Evolutionary conservation across 2,329 filamentous ascomycete genomes (phyloP), one percentile per base, ranked within the genome.

Genomic region (Diaporthe velutina): DNA sequence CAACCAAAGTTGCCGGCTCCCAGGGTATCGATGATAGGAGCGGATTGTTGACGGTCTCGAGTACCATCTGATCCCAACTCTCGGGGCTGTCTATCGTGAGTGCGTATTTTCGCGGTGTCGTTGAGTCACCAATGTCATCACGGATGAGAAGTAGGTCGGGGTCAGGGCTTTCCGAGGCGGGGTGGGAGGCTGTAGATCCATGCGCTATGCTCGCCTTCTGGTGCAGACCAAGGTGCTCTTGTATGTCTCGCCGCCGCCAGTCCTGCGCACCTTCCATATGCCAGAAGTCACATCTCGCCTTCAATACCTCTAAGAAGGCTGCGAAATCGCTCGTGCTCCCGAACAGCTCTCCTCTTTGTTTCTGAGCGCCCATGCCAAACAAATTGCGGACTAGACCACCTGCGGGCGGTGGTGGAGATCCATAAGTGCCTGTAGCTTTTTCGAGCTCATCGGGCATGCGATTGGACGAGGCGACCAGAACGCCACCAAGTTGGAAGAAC

Each of bases 401-500:
- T 45, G 86, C 84, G 5, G 91, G 86, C 0, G 90, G 88, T 8
- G 89, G 86, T 13, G 89, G 86, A 15, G 87, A 84, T 79, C 94
- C 95, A 76, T 93, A 90, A 33, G 93, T 88, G 0, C 94, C 94
- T 1, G 91, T 91, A 0, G 94, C 94, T 77, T 94, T 95, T 60
- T 90, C 92, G 67, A 97, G 83, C 80, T 96, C 94, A 79, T 96
- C 94, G 0, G 94, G 94, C 91, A 96, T 94, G 10, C 94, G 90
- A 81, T 97, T 97, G 6, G 93, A 95, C 0, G 93, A 95, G 0
- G 94, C 94, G 50, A 97, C 88, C 22, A 97, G 85, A 0, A 97
- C 94, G 10, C 94, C 94, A 0, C 94, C 94, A 4, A 96, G 87
- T 76, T 96, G 93, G 80, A 96, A 96, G 84, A 96, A 96, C 2